A percentile compares a stretch with the other conserved stretches of the same genome.
These are phyloP conservation scores for Begonia fuchsioides DNA, from an alignment of 306 rosid genomes.

Conservation along the genomic window DNA sequence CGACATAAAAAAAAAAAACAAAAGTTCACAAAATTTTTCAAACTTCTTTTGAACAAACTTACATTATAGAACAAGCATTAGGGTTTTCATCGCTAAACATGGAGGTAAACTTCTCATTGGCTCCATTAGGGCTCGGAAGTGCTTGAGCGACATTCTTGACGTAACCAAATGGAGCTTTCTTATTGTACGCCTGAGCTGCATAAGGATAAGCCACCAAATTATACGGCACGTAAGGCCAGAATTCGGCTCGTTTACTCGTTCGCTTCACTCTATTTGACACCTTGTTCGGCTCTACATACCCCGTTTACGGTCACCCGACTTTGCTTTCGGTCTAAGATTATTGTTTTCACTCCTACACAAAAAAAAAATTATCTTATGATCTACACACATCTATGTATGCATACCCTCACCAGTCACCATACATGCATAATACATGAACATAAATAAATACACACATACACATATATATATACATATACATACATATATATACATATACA, in stretches of 20 bases:
- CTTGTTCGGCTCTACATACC: conserved; percentile 73
- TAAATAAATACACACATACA: too few relatives aligned
- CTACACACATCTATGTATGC: too few relatives aligned
- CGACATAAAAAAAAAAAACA: too few relatives aligned
- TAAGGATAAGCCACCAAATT: conserved; percentile 84
- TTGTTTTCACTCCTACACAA: conserved; percentile 71
- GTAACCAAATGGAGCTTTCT: conserved; percentile 75
- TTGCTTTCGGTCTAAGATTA: conserved; percentile 60
- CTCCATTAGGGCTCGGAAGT: conserved; percentile 30
- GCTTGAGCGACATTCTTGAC: conserved; percentile 55
- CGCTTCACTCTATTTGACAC: conserved; percentile 61
- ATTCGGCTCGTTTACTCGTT: conserved; percentile 79
- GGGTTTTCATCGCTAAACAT: conserved; percentile 93
- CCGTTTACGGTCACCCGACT: conserved; percentile 56
- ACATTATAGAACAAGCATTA: conserved; percentile 72
- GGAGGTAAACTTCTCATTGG: conserved; percentile 38
- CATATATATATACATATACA: too few relatives aligned
- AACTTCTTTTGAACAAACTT: too few relatives aligned
- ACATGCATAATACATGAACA: too few relatives aligned
- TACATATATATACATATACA: too few relatives aligned
- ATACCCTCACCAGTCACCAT: too few relatives aligned
- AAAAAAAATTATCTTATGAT: too few relatives aligned
- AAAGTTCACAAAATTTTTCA: too few relatives aligned
- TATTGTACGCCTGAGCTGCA: conserved; percentile 70
- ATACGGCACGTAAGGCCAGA: conserved; percentile 87